Evolutionary conservation across 2,329 filamentous ascomycete species (phyloP), one percentile per base, ranked within the genome.

Genomic region (Septoria petroselini): DNA sequence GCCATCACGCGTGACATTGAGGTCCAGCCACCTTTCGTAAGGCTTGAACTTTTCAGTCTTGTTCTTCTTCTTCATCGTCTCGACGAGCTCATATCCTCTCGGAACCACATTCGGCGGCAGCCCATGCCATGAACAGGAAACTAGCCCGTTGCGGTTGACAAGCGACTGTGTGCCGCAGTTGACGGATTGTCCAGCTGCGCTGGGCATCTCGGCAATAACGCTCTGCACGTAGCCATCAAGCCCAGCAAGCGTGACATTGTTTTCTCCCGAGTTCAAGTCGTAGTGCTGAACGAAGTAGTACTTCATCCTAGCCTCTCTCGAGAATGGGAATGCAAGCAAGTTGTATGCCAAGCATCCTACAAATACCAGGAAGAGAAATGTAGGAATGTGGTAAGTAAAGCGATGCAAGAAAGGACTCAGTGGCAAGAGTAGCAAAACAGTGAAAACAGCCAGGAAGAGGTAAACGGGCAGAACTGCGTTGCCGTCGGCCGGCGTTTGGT

Each of bases 281-380:
- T 96, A 75, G 7, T 80, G 80, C 66, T 98, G 91, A 41, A 87
- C 75, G 68, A 97, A 96, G 69, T 84, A 94, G 40, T 91, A 77
- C 69, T 97, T 97, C 68, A 95, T 82, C 30, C 88, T 81, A 65
- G 84, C 86, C 52, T 82, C 78, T 17, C 80, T 72, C 0, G 88
- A 93, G 70, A 97, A 97, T 0, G 93, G 93, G 68, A 95, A 96
- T 1, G 87, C 88, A 2, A 81, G 71, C 3, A 96, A 79, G 64
- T 94, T 95, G 73, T 95, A 97, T 48, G 91, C 78, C 21, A 94
- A 71, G 1, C 89, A 94, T 23, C 77, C 87, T 18, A 81, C 63
- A 54, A 90, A 88, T 7, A 95, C 73, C 9, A 84, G 65, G 21
- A 94, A 75, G 12, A 96, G 69, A 60, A 95, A 83, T 0, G 85